These are phyloP conservation scores for Penicillium sp. DNA, from an alignment of 2,329 filamentous ascomycete species.

Conservation along the genomic window DNA sequence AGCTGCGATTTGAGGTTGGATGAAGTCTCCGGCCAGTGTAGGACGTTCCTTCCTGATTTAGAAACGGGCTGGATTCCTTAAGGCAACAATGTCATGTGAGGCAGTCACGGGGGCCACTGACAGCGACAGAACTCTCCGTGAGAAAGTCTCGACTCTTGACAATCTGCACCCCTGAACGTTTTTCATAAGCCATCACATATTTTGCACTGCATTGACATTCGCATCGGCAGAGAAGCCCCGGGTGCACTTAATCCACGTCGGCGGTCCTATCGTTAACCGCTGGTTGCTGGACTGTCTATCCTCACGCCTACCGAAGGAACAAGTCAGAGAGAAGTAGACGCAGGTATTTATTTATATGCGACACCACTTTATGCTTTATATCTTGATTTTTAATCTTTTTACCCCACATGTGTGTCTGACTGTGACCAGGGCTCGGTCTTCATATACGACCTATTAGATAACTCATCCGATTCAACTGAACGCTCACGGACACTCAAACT, in stretches of 20 bases:
- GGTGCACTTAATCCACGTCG: background rate
- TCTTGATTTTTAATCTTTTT: background rate
- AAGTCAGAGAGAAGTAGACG: background rate
- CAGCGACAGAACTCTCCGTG: too few relatives aligned
- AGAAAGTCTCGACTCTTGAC: too few relatives aligned
- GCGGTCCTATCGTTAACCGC: background rate
- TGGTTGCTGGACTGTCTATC: conserved; percentile 4
- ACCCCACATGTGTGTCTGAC: conserved; percentile 1
- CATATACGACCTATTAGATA: background rate
- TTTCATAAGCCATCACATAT: too few relatives aligned
- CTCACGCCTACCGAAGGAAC: background rate
- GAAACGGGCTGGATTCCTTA: background rate
- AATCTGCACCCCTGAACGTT: too few relatives aligned
- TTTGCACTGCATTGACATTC: too few relatives aligned
- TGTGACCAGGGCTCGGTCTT: background rate
- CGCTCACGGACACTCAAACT: background rate
- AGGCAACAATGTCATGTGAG: background rate
- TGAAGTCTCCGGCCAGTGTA: background rate
- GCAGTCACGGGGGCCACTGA: background rate
- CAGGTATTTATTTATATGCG: conserved; percentile 5
- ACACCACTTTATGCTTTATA: background rate
- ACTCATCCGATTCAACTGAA: background rate
- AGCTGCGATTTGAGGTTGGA: too few relatives aligned
- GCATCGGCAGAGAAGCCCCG: background rate
- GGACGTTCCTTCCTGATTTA: background rate